Evolutionary conservation across 768 basidiomycete genomes (phyloP).

Genomic region (Sutorius australiensis): DNA sequence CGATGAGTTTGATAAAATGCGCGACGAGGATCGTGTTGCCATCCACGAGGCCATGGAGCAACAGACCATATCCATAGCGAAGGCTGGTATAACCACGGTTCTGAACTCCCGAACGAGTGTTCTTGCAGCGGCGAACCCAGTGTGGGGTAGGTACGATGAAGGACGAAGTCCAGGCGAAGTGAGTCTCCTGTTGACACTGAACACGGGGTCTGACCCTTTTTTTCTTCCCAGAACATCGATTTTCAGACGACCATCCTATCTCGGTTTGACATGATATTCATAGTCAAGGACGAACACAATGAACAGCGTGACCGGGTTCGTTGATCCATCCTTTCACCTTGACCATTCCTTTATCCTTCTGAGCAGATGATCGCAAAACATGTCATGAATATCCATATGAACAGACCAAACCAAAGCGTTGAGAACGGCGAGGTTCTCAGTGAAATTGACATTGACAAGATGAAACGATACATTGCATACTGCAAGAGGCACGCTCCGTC

Average conservation of each 20-base stretch:
- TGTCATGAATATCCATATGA: constrained; percentile 99
- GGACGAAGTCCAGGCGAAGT: constrained; percentile 94
- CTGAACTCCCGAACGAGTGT: constrained; percentile 95
- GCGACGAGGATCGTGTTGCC: constrained; percentile 97
- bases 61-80: constrained; percentile 98
- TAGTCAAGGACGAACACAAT: constrained; percentile 97
- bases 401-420: constrained; percentile 62
- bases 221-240: constrained; percentile 69
- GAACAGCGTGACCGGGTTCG: constrained; percentile 84
- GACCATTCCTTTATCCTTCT: neutral
- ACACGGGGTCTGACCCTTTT: neutral
- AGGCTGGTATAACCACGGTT: constrained; percentile 97
- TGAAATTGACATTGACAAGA: constrained; percentile 94
- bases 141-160: constrained; percentile 97
- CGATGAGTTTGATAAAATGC: constrained; percentile 99
- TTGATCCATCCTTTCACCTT: constrained; percentile 3
- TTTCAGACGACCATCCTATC: constrained; percentile 98
- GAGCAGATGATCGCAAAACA: constrained; percentile 91
- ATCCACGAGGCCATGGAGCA: constrained; percentile 99
- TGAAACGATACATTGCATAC: constrained; percentile 96
- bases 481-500: constrained; percentile 73
- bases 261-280: constrained; percentile 99
- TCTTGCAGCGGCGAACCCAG: constrained; percentile 95
- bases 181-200: constrained; percentile 6
- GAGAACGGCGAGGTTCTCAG: constrained; percentile 69